Base-by-base conservation (phyloP, 495 filamentous ascomycete species). In the Sordaria brevicollis region DNA sequence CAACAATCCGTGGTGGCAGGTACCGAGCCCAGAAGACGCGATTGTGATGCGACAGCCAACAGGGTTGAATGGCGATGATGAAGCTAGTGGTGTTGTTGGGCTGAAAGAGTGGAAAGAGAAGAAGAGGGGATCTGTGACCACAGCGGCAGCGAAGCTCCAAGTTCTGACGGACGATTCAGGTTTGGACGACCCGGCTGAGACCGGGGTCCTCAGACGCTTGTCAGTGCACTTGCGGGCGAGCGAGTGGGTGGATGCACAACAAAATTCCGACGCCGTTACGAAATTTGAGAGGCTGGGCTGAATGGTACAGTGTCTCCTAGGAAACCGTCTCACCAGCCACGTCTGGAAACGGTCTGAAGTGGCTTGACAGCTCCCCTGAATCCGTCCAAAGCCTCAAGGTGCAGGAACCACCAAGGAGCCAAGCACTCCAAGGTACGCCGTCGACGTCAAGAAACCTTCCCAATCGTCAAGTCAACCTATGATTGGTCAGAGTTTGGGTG, bases 281-380 rank as follows among this genome's bases (percentile, higher is more conserved):
- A 78, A 78, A 78, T 75, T 72, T 74, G 73, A 78, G 76, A 75
- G 76, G 76, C 76, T 78, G 76, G 76, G 76, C 66, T 21, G 66
- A n/a, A n/a, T n/a, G n/a, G n/a, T n/a, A n/a, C n/a, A n/a, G n/a
- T n/a, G 37, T 62, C 6, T 62, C 49, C 49, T 62, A 57, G 49
- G 25, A 57, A 57, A 57, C 49, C 21, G 68, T 67, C 67, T 70
- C 76, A 77, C 76, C 74, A 76, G 72, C 73, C 76, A 73, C 74
- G 3, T 62, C 25, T 62, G 49, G 25, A 31, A 62, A 7, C 11
- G 49, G 49, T 7, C 21, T 62, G 49, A 33, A 62, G 49, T 62
- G 49, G 49, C 49, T 62, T 62, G 49, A 31, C 33, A 62, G 29
- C 49, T 15, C 25, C 49, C 25, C 49, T 57, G 49, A 57, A 57